Conservation (phyloP, 306 rosid species). For the Sesbania bispinosa region DNA sequence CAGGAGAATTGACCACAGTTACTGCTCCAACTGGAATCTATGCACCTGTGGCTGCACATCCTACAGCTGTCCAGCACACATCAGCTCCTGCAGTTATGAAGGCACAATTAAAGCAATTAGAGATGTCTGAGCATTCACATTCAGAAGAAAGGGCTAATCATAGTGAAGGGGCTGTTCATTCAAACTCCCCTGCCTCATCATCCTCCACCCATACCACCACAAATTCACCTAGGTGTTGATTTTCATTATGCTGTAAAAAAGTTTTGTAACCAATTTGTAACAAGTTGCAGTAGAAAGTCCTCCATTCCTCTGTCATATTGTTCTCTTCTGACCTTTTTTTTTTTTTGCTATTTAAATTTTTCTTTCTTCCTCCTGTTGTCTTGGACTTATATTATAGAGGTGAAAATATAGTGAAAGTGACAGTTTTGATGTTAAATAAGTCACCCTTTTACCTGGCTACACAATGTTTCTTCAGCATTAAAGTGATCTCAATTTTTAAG, state of each 20-base stretch:
- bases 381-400: slow-evolving; percentile 17
- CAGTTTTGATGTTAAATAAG: slow-evolving; percentile 35
- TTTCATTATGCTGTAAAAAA: slow-evolving; percentile 23
- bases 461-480: neutral
- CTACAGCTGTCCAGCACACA: slow-evolving; percentile 25
- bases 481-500: neutral
- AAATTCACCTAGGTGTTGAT: slow-evolving; percentile 39
- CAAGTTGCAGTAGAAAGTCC: neutral
- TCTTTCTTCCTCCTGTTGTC: neutral
- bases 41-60: slow-evolving; percentile 63
- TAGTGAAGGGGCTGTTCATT: slow-evolving; percentile 45
- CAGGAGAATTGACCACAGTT: slow-evolving; percentile 43
- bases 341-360: neutral
- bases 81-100: slow-evolving; percentile 24
- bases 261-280: slow-evolving; percentile 39
- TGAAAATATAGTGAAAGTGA: slow-evolving; percentile 23
- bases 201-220: slow-evolving; percentile 66
- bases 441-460: neutral
- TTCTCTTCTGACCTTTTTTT: slow-evolving; percentile 12
- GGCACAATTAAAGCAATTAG: slow-evolving; percentile 27
- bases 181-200: slow-evolving; percentile 72
- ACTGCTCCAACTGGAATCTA: slow-evolving; percentile 42
- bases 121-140: slow-evolving; percentile 26
- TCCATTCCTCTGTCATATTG: neutral
- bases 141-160: slow-evolving; percentile 54